Conservation (phyloP, 2,329 filamentous ascomycete species). For the Penicillium sp. region DNA sequence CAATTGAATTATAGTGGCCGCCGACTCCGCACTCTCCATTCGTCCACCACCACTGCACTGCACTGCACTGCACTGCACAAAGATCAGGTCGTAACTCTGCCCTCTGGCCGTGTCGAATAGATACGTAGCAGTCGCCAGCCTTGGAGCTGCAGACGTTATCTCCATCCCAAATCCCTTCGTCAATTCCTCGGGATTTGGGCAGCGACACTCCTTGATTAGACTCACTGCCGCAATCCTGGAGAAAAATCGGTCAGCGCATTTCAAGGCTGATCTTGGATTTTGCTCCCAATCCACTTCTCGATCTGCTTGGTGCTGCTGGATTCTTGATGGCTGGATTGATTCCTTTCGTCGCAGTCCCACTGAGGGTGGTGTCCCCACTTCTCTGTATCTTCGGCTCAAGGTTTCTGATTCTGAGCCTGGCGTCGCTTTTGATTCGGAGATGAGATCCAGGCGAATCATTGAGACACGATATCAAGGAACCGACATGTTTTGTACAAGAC, state of each 20-base stretch:
- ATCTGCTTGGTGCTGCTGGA: not conserved
- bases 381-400: not conserved
- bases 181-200: constrained; percentile 24
- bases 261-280: not conserved
- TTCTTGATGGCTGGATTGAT: not conserved
- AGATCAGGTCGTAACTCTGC: too few relatives aligned
- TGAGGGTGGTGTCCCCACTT: not conserved
- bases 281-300: constrained; percentile 4
- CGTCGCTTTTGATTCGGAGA: not conserved
- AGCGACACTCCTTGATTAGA: constrained; percentile 22
- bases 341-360: not conserved
- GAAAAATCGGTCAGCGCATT: constrained; percentile 13
- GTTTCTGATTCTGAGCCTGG: not conserved
- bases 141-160: not conserved
- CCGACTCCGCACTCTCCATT: not conserved
- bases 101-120: not conserved
- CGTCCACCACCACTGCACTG: not conserved
- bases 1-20: not conserved
- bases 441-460: not conserved
- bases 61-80: too few relatives aligned
- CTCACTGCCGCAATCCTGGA: constrained; percentile 11
- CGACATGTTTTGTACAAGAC: not conserved
- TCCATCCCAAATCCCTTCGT: not conserved
- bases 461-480: not conserved
- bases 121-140: not conserved